These are phyloP conservation scores for Jatropha curcas DNA, from an alignment of 345 rosid genomes.

Conservation along the genomic window DNA sequence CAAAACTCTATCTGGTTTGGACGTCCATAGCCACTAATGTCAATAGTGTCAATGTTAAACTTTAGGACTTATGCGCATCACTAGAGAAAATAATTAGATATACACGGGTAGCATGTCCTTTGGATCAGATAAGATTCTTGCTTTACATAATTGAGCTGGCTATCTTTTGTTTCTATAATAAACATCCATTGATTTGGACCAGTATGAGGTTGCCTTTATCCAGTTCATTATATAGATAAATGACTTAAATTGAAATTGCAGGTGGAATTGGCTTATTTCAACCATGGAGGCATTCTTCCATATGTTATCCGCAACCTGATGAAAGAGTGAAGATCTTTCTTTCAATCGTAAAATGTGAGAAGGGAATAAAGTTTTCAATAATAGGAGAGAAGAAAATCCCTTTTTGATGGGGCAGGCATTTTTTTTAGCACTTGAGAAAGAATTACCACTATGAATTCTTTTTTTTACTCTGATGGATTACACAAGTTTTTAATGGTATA, in stretches of 20 bases:
- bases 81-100: background rate
- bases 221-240: too few species aligned
- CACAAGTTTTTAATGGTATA: too few species aligned
- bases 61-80: background rate
- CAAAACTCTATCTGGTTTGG: too few species aligned
- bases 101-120: background rate
- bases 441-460: background rate
- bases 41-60: too few species aligned
- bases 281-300: conserved; percentile 96
- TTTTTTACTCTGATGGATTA: too few species aligned
- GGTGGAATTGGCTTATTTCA: conserved; percentile 95
- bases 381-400: conserved; percentile 31
- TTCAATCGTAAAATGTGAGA: conserved; percentile 26
- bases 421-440: conserved; percentile 13
- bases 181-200: too few species aligned
- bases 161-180: too few species aligned
- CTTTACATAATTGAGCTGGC: too few species aligned
- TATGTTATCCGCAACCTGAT: conserved; percentile 82
- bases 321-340: conserved; percentile 39
- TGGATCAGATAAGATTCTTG: too few species aligned
- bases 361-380: conserved; percentile 38
- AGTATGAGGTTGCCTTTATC: too few species aligned
- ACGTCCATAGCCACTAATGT: too few species aligned
- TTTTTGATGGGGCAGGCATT: conserved; percentile 19
- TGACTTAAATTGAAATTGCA: conserved; percentile 27